Conservation (phyloP, 2,329 filamentous ascomycete species). For the Colletotrichum eremochloae region DNA sequence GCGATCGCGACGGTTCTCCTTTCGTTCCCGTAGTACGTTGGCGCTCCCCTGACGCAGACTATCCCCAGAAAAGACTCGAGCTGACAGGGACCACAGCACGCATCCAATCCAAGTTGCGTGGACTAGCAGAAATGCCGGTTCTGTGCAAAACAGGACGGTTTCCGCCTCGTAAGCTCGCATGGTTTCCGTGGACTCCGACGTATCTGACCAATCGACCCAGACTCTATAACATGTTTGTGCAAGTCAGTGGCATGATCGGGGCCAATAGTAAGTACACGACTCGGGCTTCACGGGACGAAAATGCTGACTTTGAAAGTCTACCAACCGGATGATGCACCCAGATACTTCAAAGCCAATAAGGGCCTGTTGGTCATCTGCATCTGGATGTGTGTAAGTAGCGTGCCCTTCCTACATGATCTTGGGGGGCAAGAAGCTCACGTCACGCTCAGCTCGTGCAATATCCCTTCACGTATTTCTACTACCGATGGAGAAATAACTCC, state of each 20-base stretch:
- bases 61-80: background rate
- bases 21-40: slow-evolving; percentile 62
- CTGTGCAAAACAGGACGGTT: slow-evolving; percentile 70
- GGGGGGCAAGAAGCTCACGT: slow-evolving; percentile 38
- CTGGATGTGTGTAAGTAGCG: slow-evolving; percentile 55
- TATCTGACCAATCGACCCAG: background rate
- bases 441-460: slow-evolving; percentile 51
- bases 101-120: slow-evolving; percentile 71
- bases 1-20: slow-evolving; percentile 63
- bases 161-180: slow-evolving; percentile 60
- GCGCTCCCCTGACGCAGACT: too few species aligned
- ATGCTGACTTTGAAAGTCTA: slow-evolving; percentile 49
- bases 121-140: slow-evolving; percentile 69
- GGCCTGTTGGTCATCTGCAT: slow-evolving; percentile 53
- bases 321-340: slow-evolving; percentile 51
- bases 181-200: too few species aligned
- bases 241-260: slow-evolving; percentile 53
- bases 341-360: slow-evolving; percentile 56
- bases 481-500: slow-evolving; percentile 53
- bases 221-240: slow-evolving; percentile 65
- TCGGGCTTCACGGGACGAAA: background rate
- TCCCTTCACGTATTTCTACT: slow-evolving; percentile 55
- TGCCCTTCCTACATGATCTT: too few species aligned
- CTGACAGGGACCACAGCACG: slow-evolving; percentile 43
- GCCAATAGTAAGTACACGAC: slow-evolving; percentile 49